A percentile compares a stretch with the other conserved stretches of the same genome.
These are phyloP conservation scores for Senna siamea DNA, from an alignment of 306 rosid genomes.

Conservation along the genomic window DNA sequence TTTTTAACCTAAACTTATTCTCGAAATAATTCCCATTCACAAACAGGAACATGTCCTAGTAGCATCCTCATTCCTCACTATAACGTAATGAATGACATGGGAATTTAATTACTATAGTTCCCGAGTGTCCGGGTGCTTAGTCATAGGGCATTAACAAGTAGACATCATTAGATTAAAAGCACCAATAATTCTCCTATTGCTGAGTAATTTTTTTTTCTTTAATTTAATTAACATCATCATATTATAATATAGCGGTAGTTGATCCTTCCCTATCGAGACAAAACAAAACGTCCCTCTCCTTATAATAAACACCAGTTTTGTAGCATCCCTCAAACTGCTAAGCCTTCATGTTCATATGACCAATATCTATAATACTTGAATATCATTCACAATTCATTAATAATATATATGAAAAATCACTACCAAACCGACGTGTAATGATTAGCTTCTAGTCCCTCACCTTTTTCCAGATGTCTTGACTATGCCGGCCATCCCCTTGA, in stretches of 20 bases:
- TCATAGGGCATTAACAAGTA: conserved; percentile 38
- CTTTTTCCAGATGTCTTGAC: conserved; percentile 54
- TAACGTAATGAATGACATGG: conserved; percentile 48
- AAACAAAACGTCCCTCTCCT: conserved; percentile 34
- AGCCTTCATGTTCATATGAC: conserved; percentile 25
- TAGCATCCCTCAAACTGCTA: conserved; percentile 27
- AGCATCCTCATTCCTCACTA: no score
- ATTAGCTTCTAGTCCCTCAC: conserved; percentile 50
- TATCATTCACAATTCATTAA: conserved; percentile 8
- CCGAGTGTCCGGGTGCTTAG: conserved; percentile 22
- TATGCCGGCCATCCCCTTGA: conserved; percentile 76
- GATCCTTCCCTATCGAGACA: conserved; percentile 45
- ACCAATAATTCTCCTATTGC: neutral
- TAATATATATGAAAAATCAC: conserved; percentile 33
- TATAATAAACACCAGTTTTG: conserved; percentile 24
- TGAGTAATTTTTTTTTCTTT: neutral
- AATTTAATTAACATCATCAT: neutral
- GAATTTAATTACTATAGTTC: conserved; percentile 36
- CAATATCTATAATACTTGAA: no score
- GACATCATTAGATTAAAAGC: conserved; percentile 6
- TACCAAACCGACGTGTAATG: conserved; percentile 43
- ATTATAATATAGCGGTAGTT: conserved; percentile 44
- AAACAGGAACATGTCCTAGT: neutral
- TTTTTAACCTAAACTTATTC: no score
- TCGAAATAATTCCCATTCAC: conserved; percentile 1